phyloP scores from a whole-genome alignment of 2,329 filamentous ascomycete species.

The Nothomitra cinnamomea region DNA sequence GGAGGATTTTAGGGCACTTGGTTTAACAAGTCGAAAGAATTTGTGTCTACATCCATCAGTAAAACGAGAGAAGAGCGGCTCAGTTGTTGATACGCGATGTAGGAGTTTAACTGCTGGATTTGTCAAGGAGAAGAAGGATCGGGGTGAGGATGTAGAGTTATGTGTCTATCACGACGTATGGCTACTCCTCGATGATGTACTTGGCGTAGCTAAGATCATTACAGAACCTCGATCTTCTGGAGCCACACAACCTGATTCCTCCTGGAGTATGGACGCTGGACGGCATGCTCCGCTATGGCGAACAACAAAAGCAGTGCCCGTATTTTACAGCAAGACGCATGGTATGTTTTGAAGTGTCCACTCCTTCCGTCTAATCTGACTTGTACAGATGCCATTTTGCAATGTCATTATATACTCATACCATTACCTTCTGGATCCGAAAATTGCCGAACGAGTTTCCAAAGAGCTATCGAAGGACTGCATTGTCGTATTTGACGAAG shows the following conservation, averaged over 20 bases:
- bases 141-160: conserved; percentile 81
- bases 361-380: conserved; percentile 7
- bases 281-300: conserved; percentile 72
- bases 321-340: conserved; percentile 94
- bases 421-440: conserved; percentile 92
- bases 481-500: conserved; percentile 96
- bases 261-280: conserved; percentile 95
- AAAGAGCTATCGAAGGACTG: conserved; percentile 95
- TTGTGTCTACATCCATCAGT: conserved; percentile 91
- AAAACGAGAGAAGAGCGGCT: conserved; percentile 88
- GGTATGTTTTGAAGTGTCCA: conserved; percentile 34
- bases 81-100: conserved; percentile 87
- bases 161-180: conserved; percentile 87
- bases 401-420: conserved; percentile 99
- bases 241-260: conserved; percentile 86
- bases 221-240: conserved; percentile 80
- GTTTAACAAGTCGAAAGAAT: conserved; percentile 92
- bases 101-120: conserved; percentile 91
- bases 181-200: conserved; percentile 10
- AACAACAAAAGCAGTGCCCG: conserved; percentile 90
- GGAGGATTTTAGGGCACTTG: conserved; percentile 85
- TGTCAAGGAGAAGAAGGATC: conserved; percentile 92
- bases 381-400: conserved; percentile 76
- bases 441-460: conserved; percentile 90
- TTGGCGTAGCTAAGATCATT: conserved; percentile 2